These are phyloP conservation scores for Rhypophila decipiens DNA, from an alignment of 495 filamentous ascomycete species.

Conservation along the genomic window DNA sequence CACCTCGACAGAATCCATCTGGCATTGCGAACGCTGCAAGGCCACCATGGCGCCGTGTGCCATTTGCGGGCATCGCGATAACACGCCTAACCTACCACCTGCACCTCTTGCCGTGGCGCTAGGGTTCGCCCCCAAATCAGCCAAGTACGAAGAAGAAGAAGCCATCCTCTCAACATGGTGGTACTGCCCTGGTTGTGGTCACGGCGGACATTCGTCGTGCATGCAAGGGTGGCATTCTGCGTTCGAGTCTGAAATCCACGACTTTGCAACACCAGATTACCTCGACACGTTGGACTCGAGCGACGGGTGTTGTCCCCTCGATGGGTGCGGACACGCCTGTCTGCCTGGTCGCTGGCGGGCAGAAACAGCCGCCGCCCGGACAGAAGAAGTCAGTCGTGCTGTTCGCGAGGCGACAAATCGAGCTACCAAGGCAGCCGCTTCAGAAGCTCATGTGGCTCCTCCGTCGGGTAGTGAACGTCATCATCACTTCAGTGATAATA, in stretches of 20 bases:
- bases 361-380: slow-evolving; percentile 29
- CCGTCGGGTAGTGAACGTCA: background rate
- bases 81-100: slow-evolving; percentile 12
- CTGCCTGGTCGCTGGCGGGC: slow-evolving; percentile 56
- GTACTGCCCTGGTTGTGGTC: slow-evolving; percentile 68
- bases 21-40: slow-evolving; percentile 44
- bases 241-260: slow-evolving; percentile 10
- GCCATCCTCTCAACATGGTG: slow-evolving; percentile 48
- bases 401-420: slow-evolving; percentile 36
- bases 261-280: slow-evolving; percentile 21
- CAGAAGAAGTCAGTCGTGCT: slow-evolving; percentile 34
- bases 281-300: slow-evolving; percentile 31
- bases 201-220: slow-evolving; percentile 67
- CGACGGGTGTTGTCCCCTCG: slow-evolving; percentile 67
- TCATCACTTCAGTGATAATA: slow-evolving; percentile 1
- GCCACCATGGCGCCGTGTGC: slow-evolving; percentile 38
- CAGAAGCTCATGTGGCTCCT: background rate
- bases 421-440: slow-evolving; percentile 5
- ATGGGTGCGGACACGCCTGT: slow-evolving; percentile 69
- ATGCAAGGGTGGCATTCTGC: slow-evolving; percentile 57
- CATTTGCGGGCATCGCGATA: slow-evolving; percentile 36
- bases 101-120: slow-evolving; percentile 1
- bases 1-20: slow-evolving; percentile 26
- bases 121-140: background rate
- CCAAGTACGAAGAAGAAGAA: slow-evolving; percentile 5